Base-by-base conservation (phyloP, 148 eudicot genomes). In the Suaeda aralocaspica region DNA sequence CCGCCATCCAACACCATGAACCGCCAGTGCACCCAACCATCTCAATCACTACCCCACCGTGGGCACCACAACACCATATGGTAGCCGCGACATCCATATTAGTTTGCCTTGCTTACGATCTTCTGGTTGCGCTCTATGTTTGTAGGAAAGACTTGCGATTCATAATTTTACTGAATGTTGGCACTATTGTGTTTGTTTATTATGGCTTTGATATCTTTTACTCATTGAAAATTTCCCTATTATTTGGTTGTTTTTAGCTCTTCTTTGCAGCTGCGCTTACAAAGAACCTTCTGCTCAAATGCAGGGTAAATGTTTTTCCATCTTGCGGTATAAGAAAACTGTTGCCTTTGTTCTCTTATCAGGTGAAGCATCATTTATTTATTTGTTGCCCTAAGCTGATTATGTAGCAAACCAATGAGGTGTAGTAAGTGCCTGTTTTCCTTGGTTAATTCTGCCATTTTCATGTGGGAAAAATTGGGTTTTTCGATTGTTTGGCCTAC, bases 211-310 rank as follows among this genome's bases (percentile, higher is more conserved):
- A 13, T 66, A n/a, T n/a, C 21, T 60, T 36, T 29, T 69, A 28
- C 22, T 51, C 28, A 30, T 29, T 21, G 45, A 13, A 25, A 58
- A 41, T 24, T 25, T 44, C 34, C 59, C 21, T 30, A 31, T 61
- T 74, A 42, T 26, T 73, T 59, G 34, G 16, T 69, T 70, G 36
- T 48, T 60, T 62, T 22, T 55, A 69, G 19, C 75, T 30, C 48
- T 83, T 86, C 91, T 63, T 80, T 77, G 60, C 77, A 72, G 59
- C 76, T 80, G 77, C 82, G 41, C 49, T 51, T 75, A 59, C 73
- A 79, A 31, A 79, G 91, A 73, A 63, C 80, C 66, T 89, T 81
- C 74, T 80, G 91, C 28, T 74, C 91, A 36, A 81, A 68, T 73
- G 78, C 94, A 76, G 91, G n/a, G 94, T 86, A 81, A 62, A 46